Percentiles rank a stretch among this genome's conserved stretches.
Conservation (phyloP, 805 yeast species). For the Saccharomycopsis sp. region DNA sequence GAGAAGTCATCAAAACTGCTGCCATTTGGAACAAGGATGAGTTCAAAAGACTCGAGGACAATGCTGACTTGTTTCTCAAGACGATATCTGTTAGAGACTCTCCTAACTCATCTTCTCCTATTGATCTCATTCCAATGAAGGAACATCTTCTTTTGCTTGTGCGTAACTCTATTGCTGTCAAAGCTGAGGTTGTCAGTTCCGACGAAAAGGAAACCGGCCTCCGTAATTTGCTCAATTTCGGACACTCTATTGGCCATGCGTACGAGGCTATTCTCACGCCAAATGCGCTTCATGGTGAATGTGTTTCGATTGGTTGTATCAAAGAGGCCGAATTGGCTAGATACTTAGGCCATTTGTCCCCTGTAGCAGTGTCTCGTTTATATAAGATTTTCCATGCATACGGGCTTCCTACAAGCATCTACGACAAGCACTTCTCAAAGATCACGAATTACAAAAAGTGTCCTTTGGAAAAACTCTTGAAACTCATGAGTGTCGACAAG, state of each 20-base stretch:
- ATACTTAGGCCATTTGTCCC: constrained; percentile 78
- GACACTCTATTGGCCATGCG: constrained; percentile 97
- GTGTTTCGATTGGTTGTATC: constrained; percentile 96
- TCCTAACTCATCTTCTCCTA: constrained; percentile 31
- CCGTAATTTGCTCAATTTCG: constrained; percentile 87
- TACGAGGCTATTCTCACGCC: constrained; percentile 97
- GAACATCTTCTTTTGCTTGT: constrained; percentile 77
- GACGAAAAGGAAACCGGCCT: constrained; percentile 96
- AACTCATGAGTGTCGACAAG: constrained; percentile 92
- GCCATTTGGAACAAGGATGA: constrained; percentile 95
- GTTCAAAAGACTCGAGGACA: constrained; percentile 74
- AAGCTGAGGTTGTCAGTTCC: constrained; percentile 86
- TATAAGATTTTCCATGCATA: constrained; percentile 78
- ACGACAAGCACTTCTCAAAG: constrained; percentile 65
- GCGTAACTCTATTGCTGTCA: constrained; percentile 77
- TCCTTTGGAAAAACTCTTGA: constrained; percentile 67
- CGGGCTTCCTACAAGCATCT: constrained; percentile 73
- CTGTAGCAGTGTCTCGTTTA: constrained; percentile 90
- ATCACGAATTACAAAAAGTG: constrained; percentile 64
- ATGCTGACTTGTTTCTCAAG: constrained; percentile 61
- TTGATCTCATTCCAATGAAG: constrained; percentile 61
- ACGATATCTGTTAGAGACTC: constrained; percentile 46
- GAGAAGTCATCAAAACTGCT: constrained; percentile 96
- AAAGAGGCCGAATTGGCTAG: constrained; percentile 94
- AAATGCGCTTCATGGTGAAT: constrained; percentile 94